Evolutionary conservation across 1,284 basidiomycete species (phyloP), one percentile per base, ranked within the genome.

Genomic region (Irpex lacteus): DNA sequence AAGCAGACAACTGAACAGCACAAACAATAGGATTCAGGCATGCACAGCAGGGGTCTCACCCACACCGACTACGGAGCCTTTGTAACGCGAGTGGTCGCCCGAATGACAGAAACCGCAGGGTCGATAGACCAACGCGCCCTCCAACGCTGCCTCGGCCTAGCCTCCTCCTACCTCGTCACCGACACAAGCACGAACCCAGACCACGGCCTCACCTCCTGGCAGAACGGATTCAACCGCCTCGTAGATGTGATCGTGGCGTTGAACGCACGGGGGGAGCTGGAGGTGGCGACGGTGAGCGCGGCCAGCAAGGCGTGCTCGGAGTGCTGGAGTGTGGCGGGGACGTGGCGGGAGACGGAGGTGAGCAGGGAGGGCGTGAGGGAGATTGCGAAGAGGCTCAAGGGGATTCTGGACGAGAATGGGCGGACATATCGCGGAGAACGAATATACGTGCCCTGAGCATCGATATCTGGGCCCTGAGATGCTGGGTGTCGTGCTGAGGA

Each of bases 281-380:
- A 91, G 69, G 78, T 88, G 19, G 88, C 88, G 66, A 92, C 91
- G 2, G 75, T 93, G 53, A 87, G 85, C 70, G 84, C 81, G 50
- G 89, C 89, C 3, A 88, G 88, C 64, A 86, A 84, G 69, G 89
- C 91, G 5, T 92, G 91, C 71, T 91, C 90, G 3, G 91, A 93
- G 73, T 92, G 91, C 74, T 93, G 91, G 91, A 86, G 81, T 15
- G 84, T 86, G 4, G 84, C 87, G 0, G 85, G 84, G 0, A 83
- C 84, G 15, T 92, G 88, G 87, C 78, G 82, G 37, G 87, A 85
- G 18, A 75, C 92, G 66, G 84, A 85, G 54, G 83, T 84, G 32
- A 85, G 84, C 68, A 80, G 84, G 64, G 84, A 85, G 11, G 81
- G 81, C 4, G 84, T 92, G 26, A 80, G 82, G 59, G 82, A 78